A percentile compares a stretch with the other conserved stretches of the same genome.
Evolutionary conservation across 2,329 filamentous ascomycete genomes (phyloP).

Genomic region (Aspergillus arachidicola): DNA sequence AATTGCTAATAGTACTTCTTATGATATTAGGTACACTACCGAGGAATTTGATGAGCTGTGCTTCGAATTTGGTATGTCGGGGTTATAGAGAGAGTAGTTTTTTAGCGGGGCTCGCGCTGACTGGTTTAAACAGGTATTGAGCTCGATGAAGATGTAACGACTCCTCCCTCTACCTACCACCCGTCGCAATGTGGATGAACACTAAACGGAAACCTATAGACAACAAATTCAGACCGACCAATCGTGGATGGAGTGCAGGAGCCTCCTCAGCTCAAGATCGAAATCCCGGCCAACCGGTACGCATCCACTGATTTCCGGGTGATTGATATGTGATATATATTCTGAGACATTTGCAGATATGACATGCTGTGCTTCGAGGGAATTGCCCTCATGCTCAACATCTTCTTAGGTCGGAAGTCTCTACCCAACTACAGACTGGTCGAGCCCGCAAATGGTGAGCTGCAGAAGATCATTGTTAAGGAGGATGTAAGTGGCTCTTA

Average conservation of each 20-base stretch:
- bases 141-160: conserved; percentile 80
- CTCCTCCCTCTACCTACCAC: background rate
- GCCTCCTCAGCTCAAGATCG: conserved; percentile 92
- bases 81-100: conserved; percentile 12
- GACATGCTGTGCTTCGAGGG: conserved; percentile 98
- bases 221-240: conserved; percentile 72
- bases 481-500: conserved; percentile 55
- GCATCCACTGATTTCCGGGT: conserved; percentile 29
- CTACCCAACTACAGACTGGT: conserved; percentile 80
- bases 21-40: conserved; percentile 70
- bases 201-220: conserved; percentile 45
- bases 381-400: conserved; percentile 91
- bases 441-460: conserved; percentile 69
- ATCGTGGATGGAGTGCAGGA: conserved; percentile 78
- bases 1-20: conserved; percentile 19
- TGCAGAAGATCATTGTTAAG: conserved; percentile 79
- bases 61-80: conserved; percentile 81
- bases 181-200: background rate
- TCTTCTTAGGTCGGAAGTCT: conserved; percentile 77
- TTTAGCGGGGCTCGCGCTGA: conserved; percentile 35
- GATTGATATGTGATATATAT: conserved; percentile 4
- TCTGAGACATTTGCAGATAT: conserved; percentile 53
- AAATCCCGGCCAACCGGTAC: conserved; percentile 93
- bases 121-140: conserved; percentile 67
- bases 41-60: conserved; percentile 96